Percentiles rank a stretch among this genome's conserved stretches.
Evolutionary conservation across 139 green algal species (phyloP).

Genomic region (Micromonas pusilla): DNA sequence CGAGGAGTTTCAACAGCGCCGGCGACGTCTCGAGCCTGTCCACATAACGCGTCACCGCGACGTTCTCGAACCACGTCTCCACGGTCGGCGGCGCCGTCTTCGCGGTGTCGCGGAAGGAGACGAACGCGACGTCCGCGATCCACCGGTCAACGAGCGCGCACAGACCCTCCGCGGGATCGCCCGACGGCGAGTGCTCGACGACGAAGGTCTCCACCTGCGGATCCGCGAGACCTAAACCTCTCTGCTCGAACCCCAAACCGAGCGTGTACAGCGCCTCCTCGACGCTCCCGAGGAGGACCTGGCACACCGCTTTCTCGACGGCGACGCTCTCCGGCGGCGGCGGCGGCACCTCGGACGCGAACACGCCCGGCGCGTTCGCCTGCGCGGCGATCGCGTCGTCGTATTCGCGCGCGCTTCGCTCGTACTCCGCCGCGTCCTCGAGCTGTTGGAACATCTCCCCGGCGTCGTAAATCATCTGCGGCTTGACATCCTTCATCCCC

Average conservation of each 20-base stretch:
- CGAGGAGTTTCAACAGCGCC: background rate
- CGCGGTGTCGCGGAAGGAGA: slow-evolving; percentile 1
- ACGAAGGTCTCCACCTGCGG: background rate
- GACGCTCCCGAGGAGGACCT: background rate
- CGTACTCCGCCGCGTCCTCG: background rate
- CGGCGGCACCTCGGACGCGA: too few species aligned
- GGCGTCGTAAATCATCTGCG: slow-evolving; percentile 1
- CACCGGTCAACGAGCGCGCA: slow-evolving; percentile 12
- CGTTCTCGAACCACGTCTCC: slow-evolving; percentile 4
- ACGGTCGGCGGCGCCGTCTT: background rate
- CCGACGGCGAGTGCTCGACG: background rate
- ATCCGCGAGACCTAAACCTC: background rate
- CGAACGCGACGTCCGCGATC: slow-evolving; percentile 15
- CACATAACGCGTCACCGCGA: background rate
- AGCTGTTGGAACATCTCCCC: slow-evolving; percentile 15
- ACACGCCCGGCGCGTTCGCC: background rate
- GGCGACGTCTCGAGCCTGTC: background rate
- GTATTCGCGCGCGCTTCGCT: background rate
- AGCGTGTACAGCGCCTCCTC: background rate
- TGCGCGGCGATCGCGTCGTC: background rate
- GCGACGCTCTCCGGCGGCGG: background rate
- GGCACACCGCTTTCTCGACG: slow-evolving; percentile 13
- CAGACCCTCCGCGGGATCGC: slow-evolving; percentile 3
- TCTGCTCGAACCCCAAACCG: background rate
- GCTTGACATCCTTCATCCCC: background rate